Conservation (phyloP, 2,329 filamentous ascomycete genomes). For the Sclerotinia spermophila region DNA sequence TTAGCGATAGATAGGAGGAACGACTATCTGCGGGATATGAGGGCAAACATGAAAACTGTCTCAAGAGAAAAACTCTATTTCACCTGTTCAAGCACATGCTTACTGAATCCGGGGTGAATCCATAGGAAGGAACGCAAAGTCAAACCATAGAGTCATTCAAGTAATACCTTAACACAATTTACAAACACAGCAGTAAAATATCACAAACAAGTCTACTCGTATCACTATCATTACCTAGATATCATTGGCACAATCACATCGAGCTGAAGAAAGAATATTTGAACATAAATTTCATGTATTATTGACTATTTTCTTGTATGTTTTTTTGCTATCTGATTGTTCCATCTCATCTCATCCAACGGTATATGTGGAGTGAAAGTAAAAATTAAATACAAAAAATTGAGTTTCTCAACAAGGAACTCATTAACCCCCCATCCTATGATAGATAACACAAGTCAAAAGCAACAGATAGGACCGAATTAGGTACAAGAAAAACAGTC, state of each 20-base stretch:
- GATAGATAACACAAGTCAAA: constrained; percentile 4
- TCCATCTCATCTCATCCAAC: constrained; percentile 3
- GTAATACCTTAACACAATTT: not conserved
- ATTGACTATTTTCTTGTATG: not conserved
- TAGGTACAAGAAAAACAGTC: constrained; percentile 15
- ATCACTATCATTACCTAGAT: not conserved
- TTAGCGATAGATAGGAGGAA: not conserved
- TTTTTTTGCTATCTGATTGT: constrained; percentile 1
- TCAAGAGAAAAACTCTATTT: not conserved
- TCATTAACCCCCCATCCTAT: constrained; percentile 6
- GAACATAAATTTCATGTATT: constrained; percentile 9
- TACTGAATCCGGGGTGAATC: not conserved
- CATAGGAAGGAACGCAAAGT: not conserved
- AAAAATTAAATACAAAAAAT: constrained; percentile 5
- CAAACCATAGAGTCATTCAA: not conserved
- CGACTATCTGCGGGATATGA: not conserved
- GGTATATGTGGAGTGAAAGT: not conserved
- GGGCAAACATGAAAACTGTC: constrained; percentile 5
- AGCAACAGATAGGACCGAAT: constrained; percentile 5
- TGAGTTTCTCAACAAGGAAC: not conserved
- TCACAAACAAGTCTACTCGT: constrained; percentile 4
- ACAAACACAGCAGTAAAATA: not conserved
- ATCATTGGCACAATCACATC: not conserved
- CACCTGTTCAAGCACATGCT: not conserved
- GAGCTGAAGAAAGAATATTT: not conserved